phyloP scores from a whole-genome alignment of 495 filamentous ascomycete species.

The Parmelia sp. region DNA sequence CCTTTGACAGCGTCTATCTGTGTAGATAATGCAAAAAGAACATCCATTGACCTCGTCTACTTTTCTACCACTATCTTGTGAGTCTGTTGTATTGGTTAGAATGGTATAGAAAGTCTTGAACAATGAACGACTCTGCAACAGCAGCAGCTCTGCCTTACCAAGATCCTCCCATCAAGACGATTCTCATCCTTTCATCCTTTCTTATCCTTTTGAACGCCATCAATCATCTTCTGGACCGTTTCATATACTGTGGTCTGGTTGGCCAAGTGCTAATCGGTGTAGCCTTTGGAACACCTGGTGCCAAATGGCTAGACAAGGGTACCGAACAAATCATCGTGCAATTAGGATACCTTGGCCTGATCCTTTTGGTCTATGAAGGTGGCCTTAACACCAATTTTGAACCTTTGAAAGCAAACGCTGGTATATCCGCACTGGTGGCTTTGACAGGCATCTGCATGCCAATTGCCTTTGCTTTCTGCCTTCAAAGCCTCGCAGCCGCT shows the following conservation, averaged over 20 bases:
- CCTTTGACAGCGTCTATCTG: no score
- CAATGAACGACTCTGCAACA: background rate
- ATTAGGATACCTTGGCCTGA: conserved; percentile 70
- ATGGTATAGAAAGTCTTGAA: no score
- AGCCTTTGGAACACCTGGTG: conserved; percentile 58
- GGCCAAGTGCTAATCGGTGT: conserved; percentile 70
- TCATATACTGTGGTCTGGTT: conserved; percentile 65
- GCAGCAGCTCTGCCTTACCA: conserved; percentile 46
- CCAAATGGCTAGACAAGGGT: conserved; percentile 43
- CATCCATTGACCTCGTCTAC: no score
- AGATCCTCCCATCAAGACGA: conserved; percentile 50
- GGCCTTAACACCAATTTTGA: conserved; percentile 59
- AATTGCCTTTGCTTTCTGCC: conserved; percentile 61
- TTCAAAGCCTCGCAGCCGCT: conserved; percentile 35
- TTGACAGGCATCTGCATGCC: conserved; percentile 57
- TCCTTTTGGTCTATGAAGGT: conserved; percentile 69
- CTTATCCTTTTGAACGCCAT: conserved; percentile 58
- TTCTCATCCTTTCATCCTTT: conserved; percentile 59
- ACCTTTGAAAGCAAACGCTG: conserved; percentile 52
- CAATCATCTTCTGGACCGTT: conserved; percentile 51
- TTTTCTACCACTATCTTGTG: no score
- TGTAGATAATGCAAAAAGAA: no score
- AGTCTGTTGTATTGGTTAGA: no score
- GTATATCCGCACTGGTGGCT: conserved; percentile 55
- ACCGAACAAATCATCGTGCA: conserved; percentile 55